Evolutionary conservation across 1,284 basidiomycete species (phyloP).

Genomic region (Termitomyces sp.): DNA sequence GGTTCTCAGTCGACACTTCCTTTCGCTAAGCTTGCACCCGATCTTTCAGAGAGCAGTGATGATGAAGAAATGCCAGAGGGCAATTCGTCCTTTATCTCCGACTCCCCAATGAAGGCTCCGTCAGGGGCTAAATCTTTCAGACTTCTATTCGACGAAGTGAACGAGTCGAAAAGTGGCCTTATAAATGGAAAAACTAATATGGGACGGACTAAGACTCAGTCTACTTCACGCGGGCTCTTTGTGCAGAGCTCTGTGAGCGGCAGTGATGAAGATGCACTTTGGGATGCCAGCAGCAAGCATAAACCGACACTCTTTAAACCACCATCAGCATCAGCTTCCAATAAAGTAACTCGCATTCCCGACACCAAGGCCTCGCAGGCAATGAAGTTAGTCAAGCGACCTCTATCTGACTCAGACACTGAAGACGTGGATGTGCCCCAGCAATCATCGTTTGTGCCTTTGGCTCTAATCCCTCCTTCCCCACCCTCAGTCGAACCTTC

Average conservation of each 20-base stretch:
- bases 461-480: conserved; percentile 54
- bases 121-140: conserved; percentile 55
- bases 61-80: conserved; percentile 36
- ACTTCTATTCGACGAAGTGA: conserved; percentile 58
- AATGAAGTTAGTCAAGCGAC: conserved; percentile 23
- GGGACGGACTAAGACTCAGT: conserved; percentile 8
- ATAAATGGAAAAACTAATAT: conserved; percentile 8
- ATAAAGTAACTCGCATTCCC: not conserved
- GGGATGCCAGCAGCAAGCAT: conserved; percentile 7
- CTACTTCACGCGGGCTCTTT: conserved; percentile 10
- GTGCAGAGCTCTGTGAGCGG: conserved; percentile 9
- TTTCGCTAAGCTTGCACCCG: conserved; percentile 20
- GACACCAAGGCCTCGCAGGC: not conserved
- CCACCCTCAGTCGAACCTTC: conserved; percentile 40
- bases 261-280: conserved; percentile 10
- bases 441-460: conserved; percentile 5
- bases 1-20: conserved; percentile 26
- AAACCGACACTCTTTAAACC: conserved; percentile 12
- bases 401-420: conserved; percentile 24
- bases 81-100: conserved; percentile 51
- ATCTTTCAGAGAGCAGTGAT: conserved; percentile 22
- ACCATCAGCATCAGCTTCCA: conserved; percentile 1
- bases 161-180: conserved; percentile 17
- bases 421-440: conserved; percentile 7
- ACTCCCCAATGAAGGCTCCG: conserved; percentile 64